Evolutionary conservation across 202 grass and related monocot species (phyloP).

Genomic region (Musa balbisiana): DNA sequence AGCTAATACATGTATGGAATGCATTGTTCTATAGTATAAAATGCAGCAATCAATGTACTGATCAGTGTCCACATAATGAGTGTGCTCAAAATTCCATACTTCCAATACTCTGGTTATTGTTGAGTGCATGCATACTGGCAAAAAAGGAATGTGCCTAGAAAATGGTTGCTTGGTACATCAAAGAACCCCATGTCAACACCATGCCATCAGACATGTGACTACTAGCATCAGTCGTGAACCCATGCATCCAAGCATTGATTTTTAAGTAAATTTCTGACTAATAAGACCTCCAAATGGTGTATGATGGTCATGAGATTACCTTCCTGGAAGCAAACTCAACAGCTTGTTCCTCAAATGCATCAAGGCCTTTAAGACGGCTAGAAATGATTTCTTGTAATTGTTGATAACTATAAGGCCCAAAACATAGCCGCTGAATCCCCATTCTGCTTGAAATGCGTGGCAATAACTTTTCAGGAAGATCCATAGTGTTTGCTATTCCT

Average conservation of each 20-base stretch:
- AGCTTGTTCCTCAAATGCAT: conserved; percentile 90
- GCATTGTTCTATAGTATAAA: too few relatives aligned
- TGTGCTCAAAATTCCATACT: too few relatives aligned
- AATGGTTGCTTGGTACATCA: too few relatives aligned
- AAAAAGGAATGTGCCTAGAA: too few relatives aligned
- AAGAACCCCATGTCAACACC: neutral
- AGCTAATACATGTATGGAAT: too few relatives aligned
- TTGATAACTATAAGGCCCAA: conserved; percentile 79
- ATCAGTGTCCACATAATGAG: too few relatives aligned
- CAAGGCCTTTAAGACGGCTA: conserved; percentile 74
- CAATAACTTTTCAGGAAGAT: conserved; percentile 88
- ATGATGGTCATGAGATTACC: conserved; percentile 29
- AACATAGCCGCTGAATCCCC: conserved; percentile 90
- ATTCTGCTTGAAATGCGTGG: conserved; percentile 97
- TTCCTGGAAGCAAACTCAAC: conserved; percentile 99
- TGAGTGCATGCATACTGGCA: too few relatives aligned
- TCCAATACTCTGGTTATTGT: too few relatives aligned
- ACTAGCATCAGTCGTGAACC: neutral
- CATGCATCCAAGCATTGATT: too few relatives aligned
- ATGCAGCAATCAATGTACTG: too few relatives aligned
- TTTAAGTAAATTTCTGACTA: neutral
- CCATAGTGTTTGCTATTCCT: conserved; percentile 99
- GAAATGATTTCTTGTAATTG: conserved; percentile 91
- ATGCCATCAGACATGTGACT: neutral
- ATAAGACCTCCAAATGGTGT: neutral